phyloP scores from a whole-genome alignment of 2,329 filamentous ascomycete genomes.

The Epichloe aotearoae region DNA sequence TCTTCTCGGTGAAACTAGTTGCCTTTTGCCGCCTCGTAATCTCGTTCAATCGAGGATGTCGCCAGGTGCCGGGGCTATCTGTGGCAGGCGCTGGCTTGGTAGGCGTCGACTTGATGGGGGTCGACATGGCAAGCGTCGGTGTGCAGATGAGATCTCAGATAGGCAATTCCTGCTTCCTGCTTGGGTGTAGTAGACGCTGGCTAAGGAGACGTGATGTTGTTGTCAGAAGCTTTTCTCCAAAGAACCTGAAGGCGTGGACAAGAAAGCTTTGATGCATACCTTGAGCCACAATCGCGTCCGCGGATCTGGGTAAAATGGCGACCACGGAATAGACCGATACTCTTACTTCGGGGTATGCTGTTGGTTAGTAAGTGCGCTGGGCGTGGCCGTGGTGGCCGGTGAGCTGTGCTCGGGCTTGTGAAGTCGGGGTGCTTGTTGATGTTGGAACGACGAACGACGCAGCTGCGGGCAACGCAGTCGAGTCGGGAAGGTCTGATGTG shows the following conservation, averaged over 20 bases:
- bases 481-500: background rate
- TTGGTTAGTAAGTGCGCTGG: constrained; percentile 18
- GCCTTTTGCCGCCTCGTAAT: constrained; percentile 71
- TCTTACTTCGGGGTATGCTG: constrained; percentile 6
- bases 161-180: background rate
- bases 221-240: background rate
- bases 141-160: background rate
- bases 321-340: background rate
- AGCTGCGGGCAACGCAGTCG: background rate
- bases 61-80: constrained; percentile 69
- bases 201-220: background rate
- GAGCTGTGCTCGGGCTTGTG: constrained; percentile 9
- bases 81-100: constrained; percentile 25
- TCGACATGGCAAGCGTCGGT: constrained; percentile 14
- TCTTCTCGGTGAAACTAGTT: constrained; percentile 64
- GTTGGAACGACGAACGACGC: constrained; percentile 7
- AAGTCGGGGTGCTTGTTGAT: constrained; percentile 17
- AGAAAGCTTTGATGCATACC: background rate
- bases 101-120: constrained; percentile 23
- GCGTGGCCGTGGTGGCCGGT: constrained; percentile 18
- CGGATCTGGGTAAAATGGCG: background rate
- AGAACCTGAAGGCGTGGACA: background rate
- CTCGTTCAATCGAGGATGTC: constrained; percentile 77
- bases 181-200: background rate
- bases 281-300: background rate